Conservation (phyloP, 164 flowering plant species). For the Liriodendron chinense region DNA sequence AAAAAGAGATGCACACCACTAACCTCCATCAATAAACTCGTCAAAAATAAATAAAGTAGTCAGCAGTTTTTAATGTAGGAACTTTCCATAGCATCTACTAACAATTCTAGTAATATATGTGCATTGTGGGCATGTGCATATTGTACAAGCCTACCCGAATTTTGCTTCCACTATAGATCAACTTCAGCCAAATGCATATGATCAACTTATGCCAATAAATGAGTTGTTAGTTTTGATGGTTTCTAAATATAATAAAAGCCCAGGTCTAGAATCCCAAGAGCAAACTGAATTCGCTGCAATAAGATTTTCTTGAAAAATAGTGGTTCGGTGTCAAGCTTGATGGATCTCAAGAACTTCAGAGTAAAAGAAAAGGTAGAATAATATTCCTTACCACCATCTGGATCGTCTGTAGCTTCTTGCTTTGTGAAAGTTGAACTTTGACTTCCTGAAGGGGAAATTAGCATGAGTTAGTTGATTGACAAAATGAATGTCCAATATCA, state of each 20-base stretch:
- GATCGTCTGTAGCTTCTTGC: slow-evolving; percentile 41
- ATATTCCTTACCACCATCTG: slow-evolving; percentile 58
- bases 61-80: no score
- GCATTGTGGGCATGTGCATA: no score
- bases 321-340: background rate
- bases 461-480: background rate
- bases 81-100: no score
- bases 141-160: no score
- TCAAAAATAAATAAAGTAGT: no score
- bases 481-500: background rate
- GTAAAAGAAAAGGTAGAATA: background rate
- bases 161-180: no score
- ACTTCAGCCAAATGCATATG: no score
- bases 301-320: background rate
- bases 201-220: no score
- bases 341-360: background rate
- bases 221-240: no score
- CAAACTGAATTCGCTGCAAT: background rate
- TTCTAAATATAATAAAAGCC: background rate
- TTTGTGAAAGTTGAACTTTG: slow-evolving; percentile 39
- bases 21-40: no score
- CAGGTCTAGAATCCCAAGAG: background rate
- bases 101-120: no score
- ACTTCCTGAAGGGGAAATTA: slow-evolving; percentile 36
- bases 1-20: no score